Evolutionary conservation across 2,329 filamentous ascomycete genomes (phyloP).

Genomic region (Ceratocystiopsis brevicomis): DNA sequence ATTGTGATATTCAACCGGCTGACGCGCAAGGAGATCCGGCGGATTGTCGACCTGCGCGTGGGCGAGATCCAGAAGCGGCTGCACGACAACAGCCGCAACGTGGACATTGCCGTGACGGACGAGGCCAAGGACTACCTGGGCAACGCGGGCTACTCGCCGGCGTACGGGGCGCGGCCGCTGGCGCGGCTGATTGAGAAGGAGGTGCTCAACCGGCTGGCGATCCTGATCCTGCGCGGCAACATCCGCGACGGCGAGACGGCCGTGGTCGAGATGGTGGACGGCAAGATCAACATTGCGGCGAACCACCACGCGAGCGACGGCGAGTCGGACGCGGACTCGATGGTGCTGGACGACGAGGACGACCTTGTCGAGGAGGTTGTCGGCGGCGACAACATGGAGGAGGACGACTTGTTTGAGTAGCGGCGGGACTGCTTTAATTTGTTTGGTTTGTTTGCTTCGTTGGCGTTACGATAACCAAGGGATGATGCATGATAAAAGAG

Average conservation of each 20-base stretch:
- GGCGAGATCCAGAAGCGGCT: conserved; percentile 81
- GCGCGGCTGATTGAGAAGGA: conserved; percentile 89
- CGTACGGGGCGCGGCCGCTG: conserved; percentile 81
- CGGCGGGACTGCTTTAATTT: not conserved
- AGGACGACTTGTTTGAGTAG: conserved; percentile 22
- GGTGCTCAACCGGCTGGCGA: conserved; percentile 80
- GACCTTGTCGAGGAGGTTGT: conserved; percentile 46
- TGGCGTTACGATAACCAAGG: too few relatives aligned
- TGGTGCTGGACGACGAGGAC: conserved; percentile 50
- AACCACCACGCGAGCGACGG: conserved; percentile 53
- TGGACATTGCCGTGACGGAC: conserved; percentile 61
- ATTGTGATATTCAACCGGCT: conserved; percentile 98
- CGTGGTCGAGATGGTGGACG: conserved; percentile 57
- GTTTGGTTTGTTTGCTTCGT: not conserved
- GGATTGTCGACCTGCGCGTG: conserved; percentile 84
- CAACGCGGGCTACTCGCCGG: conserved; percentile 78
- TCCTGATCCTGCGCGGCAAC: conserved; percentile 71
- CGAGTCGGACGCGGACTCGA: conserved; percentile 38
- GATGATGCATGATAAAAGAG: too few relatives aligned
- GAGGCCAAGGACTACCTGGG: conserved; percentile 90
- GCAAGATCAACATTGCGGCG: conserved; percentile 60
- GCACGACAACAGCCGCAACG: conserved; percentile 65
- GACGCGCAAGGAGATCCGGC: conserved; percentile 72
- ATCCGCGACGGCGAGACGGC: conserved; percentile 76
- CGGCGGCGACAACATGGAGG: conserved; percentile 38